Percentiles rank a stretch among this genome's conserved stretches.
These are phyloP conservation scores for Huiozyma naganishii DNA, from an alignment of 805 yeast species.

Conservation along the genomic window DNA sequence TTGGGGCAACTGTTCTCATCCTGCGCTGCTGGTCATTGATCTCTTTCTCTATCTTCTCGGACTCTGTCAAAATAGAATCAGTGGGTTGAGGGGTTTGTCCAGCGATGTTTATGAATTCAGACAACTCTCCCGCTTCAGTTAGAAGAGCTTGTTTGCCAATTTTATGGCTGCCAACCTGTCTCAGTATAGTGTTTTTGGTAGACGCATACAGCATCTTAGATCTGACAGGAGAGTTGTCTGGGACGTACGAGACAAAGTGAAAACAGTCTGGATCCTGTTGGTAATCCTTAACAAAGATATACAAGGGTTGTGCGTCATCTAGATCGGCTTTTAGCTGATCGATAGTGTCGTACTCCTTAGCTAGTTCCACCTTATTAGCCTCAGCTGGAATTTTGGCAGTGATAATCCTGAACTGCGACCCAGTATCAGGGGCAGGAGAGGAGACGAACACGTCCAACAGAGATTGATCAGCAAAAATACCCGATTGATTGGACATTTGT, in stretches of 20 bases:
- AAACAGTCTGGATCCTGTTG: conserved; percentile 12
- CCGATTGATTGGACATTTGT: conserved; percentile 56
- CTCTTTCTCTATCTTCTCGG: conserved; percentile 18
- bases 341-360: conserved; percentile 22
- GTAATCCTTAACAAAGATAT: conserved; percentile 37
- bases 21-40: conserved; percentile 22
- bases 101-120: conserved; percentile 5
- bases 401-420: conserved; percentile 7
- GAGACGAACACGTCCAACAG: conserved; percentile 13
- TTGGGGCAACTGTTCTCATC: conserved; percentile 8
- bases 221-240: conserved; percentile 73
- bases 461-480: conserved; percentile 34
- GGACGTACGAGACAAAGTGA: conserved; percentile 72
- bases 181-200: conserved; percentile 63
- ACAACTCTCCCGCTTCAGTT: conserved; percentile 27
- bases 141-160: conserved; percentile 27
- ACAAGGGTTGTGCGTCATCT: conserved; percentile 34
- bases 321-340: conserved; percentile 31
- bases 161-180: conserved; percentile 53
- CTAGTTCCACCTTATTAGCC: conserved; percentile 13
- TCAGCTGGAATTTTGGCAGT: conserved; percentile 19
- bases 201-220: conserved; percentile 92
- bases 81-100: conserved; percentile 6
- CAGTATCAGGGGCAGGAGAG: conserved; percentile 1
- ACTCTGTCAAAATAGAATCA: conserved; percentile 15